Conservation (phyloP, 495 filamentous ascomycete genomes). For the Haplographium delicatum region DNA sequence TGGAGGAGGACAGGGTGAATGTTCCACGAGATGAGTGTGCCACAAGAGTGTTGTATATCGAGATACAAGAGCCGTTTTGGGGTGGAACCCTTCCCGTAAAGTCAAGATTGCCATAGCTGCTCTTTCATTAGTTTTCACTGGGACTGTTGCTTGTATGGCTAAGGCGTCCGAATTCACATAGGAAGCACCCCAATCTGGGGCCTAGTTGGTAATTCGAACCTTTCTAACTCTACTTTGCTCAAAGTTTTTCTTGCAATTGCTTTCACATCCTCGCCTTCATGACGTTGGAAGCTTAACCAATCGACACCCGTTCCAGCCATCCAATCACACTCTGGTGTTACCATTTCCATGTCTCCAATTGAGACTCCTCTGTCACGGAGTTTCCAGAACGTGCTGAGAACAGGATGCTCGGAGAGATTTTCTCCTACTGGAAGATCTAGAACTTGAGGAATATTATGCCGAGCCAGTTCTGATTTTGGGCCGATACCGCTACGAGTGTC, state of each 20-base stretch:
- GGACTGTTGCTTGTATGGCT: no score
- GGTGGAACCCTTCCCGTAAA: background rate
- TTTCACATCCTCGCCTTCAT: background rate
- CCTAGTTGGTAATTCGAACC: background rate
- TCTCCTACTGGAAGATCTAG: conserved; percentile 53
- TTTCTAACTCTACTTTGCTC: background rate
- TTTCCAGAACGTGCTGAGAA: conserved; percentile 40
- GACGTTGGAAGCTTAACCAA: conserved; percentile 1
- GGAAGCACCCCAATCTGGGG: background rate
- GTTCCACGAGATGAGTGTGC: background rate
- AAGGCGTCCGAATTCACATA: background rate
- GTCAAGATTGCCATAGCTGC: background rate
- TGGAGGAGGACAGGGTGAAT: background rate
- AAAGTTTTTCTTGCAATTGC: background rate
- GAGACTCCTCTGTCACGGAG: conserved; percentile 6
- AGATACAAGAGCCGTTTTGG: background rate
- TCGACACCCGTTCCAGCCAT: background rate
- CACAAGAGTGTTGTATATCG: background rate
- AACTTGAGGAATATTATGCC: conserved; percentile 45
- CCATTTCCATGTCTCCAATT: conserved; percentile 1
- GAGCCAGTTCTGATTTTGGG: conserved; percentile 39
- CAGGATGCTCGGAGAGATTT: conserved; percentile 61
- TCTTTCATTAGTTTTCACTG: background rate
- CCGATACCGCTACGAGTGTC: no score
- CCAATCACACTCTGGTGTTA: conserved; percentile 4